These are phyloP conservation scores for Neofusicoccum kwambonambiense DNA, from an alignment of 2,329 filamentous ascomycete genomes.

Conservation along the genomic window DNA sequence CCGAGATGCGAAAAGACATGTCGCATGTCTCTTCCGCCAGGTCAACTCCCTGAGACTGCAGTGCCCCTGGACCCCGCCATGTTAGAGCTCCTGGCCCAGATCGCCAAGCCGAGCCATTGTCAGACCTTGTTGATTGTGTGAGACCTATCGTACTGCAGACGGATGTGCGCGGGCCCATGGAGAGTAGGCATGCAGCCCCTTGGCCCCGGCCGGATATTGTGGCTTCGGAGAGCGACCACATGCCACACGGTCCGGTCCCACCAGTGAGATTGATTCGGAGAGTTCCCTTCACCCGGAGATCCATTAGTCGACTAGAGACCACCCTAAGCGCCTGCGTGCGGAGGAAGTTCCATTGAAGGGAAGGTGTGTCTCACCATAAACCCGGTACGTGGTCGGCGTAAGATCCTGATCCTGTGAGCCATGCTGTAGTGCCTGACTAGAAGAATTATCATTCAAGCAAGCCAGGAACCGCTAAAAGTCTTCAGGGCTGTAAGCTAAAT, in stretches of 20 bases:
- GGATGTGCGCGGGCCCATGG: not conserved
- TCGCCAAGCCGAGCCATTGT: not conserved
- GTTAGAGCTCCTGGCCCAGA: not conserved
- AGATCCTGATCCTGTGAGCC: slow-evolving; percentile 6
- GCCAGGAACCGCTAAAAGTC: slow-evolving; percentile 6
- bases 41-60: not conserved
- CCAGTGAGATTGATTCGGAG: slow-evolving; percentile 7
- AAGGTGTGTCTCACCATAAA: slow-evolving; percentile 7
- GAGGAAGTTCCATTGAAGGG: slow-evolving; percentile 10
- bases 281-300: not conserved
- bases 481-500: not conserved
- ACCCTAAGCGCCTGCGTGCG: not conserved
- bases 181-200: not conserved
- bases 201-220: not conserved
- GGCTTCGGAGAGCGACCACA: not conserved
- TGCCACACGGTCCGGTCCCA: not conserved
- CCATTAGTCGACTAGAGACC: not conserved
- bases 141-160: not conserved
- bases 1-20: not conserved
- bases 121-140: not conserved
- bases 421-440: not conserved
- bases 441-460: slow-evolving; percentile 7
- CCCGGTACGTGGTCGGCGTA: slow-evolving; percentile 3
- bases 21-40: slow-evolving; percentile 1
- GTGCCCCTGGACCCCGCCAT: not conserved